A percentile compares a stretch with the other conserved stretches of the same genome.
Conservation (phyloP, 208 protist genomes). For the Balamuthia mandrillaris region DNA sequence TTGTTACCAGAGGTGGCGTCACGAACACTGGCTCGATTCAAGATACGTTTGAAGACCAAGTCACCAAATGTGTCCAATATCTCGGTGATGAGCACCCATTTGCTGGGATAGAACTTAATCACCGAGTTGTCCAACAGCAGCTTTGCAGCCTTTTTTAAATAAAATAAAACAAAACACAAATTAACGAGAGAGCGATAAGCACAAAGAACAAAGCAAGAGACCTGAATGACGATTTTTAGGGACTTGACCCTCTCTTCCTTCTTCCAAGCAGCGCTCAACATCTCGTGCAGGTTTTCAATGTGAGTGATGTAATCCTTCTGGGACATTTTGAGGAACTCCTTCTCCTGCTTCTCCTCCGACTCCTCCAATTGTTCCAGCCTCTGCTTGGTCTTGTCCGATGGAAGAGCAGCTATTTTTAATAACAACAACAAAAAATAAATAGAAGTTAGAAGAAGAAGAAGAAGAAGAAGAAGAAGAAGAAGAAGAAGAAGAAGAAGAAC, state of each 20-base stretch:
- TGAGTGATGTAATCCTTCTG: conserved; percentile 48
- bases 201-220: background rate
- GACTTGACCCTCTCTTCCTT: conserved; percentile 72
- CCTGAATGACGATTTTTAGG: conserved; percentile 79
- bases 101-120: conserved; percentile 78
- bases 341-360: conserved; percentile 40
- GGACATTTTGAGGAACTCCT: conserved; percentile 34
- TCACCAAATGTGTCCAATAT: conserved; percentile 83
- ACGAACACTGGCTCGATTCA: background rate
- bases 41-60: conserved; percentile 79
- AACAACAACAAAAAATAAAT: no score
- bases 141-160: conserved; percentile 59
- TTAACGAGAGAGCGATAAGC: background rate
- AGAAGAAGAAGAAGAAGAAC: background rate
- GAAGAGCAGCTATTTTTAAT: conserved; percentile 45
- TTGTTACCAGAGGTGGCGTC: background rate
- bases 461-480: background rate
- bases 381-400: conserved; percentile 46
- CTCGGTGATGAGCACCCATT: conserved; percentile 79
- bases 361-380: conserved; percentile 58
- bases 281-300: conserved; percentile 48
- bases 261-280: conserved; percentile 69
- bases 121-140: conserved; percentile 54
- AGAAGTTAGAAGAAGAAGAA: no score
- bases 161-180: background rate